Percentiles rank a stretch among this genome's conserved stretches.
Conservation (phyloP, 495 filamentous ascomycete genomes). For the Evernia prunastri region DNA sequence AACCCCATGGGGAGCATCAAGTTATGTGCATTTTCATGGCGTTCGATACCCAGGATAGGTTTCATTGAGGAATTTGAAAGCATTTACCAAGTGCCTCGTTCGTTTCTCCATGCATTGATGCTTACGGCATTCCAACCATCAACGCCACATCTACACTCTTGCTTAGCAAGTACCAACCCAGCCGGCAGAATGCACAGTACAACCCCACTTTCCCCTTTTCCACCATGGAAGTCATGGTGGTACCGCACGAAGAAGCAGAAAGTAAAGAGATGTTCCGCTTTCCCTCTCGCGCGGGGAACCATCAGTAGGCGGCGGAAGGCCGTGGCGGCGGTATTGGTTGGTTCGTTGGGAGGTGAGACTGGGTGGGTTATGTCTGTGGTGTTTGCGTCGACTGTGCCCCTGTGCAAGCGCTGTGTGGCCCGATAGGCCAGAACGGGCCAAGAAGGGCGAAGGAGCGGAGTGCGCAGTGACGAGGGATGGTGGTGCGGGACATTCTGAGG, state of each 20-base stretch:
- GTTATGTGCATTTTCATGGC: conserved; percentile 5
- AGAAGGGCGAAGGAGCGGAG: too few relatives aligned
- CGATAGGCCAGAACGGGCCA: not conserved
- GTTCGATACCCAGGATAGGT: conserved; percentile 14
- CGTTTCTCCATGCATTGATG: not conserved
- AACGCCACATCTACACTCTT: not conserved
- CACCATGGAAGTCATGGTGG: too few relatives aligned
- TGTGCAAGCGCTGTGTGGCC: not conserved
- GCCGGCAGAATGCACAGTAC: not conserved
- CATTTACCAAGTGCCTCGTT: not conserved
- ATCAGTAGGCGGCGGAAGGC: not conserved
- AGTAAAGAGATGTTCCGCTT: not conserved
- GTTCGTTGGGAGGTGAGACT: not conserved
- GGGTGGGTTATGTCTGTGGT: not conserved
- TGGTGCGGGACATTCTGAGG: not conserved
- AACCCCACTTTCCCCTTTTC: too few relatives aligned
- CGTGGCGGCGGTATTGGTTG: not conserved
- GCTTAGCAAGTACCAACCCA: not conserved
- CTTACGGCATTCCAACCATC: not conserved
- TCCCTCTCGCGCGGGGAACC: not conserved
- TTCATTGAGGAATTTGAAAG: not conserved
- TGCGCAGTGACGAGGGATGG: too few relatives aligned
- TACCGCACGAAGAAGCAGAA: not conserved
- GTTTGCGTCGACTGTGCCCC: not conserved
- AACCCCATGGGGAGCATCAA: not conserved